Conservation (phyloP, 2,329 filamentous ascomycete genomes). For the Aureobasidium vineae region DNA sequence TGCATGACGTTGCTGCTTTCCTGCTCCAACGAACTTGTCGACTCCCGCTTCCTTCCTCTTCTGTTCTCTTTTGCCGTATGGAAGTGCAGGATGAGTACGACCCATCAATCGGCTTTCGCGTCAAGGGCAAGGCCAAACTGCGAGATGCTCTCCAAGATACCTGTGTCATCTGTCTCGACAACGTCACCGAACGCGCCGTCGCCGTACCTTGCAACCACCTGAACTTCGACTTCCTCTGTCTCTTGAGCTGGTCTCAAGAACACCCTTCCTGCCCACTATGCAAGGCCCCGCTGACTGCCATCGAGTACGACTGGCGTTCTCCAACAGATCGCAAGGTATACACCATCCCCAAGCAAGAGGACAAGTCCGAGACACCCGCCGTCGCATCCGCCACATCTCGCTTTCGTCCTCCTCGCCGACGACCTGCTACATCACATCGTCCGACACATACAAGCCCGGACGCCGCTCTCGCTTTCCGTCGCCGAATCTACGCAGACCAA, state of each 20-base stretch:
- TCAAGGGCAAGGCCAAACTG: conserved; percentile 32
- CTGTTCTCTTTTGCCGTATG: background rate
- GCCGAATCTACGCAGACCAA: conserved; percentile 68
- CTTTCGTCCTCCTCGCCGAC: background rate
- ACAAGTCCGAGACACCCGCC: conserved; percentile 23
- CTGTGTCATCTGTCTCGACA: conserved; percentile 86
- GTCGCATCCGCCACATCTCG: background rate
- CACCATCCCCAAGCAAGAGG: conserved; percentile 42
- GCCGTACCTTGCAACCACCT: conserved; percentile 74
- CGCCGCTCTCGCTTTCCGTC: conserved; percentile 58
- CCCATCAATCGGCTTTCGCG: conserved; percentile 32
- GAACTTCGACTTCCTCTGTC: conserved; percentile 82
- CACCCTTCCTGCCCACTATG: conserved; percentile 76
- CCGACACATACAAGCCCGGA: conserved; percentile 27
- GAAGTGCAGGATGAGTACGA: conserved; percentile 22
- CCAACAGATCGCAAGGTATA: conserved; percentile 59
- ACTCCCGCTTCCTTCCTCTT: background rate
- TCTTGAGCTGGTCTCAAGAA: conserved; percentile 76
- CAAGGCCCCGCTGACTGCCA: conserved; percentile 53
- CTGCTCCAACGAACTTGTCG: background rate
- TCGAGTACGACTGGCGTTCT: conserved; percentile 64
- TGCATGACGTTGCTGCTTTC: conserved; percentile 19
- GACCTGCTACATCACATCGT: background rate
- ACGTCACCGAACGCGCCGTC: conserved; percentile 67
- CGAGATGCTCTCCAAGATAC: conserved; percentile 42